Base-by-base conservation (phyloP, 208 protist species). In the Leptomonas pyrrhocoris region DNA sequence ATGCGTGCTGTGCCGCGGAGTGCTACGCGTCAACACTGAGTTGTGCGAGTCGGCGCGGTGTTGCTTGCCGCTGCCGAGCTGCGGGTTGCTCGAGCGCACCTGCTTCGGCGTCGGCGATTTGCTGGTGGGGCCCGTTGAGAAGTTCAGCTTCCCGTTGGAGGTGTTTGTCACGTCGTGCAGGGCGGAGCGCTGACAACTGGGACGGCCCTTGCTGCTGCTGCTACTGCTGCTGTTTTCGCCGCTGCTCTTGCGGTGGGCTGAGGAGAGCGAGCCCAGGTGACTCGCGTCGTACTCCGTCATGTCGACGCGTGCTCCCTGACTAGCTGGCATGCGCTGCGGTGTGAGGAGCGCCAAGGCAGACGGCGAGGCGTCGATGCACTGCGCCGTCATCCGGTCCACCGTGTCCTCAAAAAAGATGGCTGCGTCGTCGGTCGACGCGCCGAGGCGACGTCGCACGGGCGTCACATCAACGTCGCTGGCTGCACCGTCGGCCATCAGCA, bases 341-440 rank as follows among this genome's bases (percentile, higher is more conserved):
- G 84, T 85, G 4, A 95, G 81, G 46, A 95, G 86, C 5, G 90
- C 85, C 31, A 89, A 25, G 0, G 82, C 90, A 5, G 88, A 94
- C 6, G 88, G 86, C 5, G 88, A 90, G 31, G 67, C 68, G 50
- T 84, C 81, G 54, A 95, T 86, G 80, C 87, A 88, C 58, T 84
- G 87, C 43, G 80, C 90, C 30, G 81, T 92, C 3, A 65, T 49
- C 6, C 77, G 75, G 58, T 95, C 90, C 45, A 95, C 79, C 23
- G 88, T 91, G 74, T 95, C 90, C 38, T 93, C 87, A 6, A 94
- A 55, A 65, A 93, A 95, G 55, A 95, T 90, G 51, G 86, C 90
- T 3, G 83, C 80, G 60, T 95, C 90, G 66, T 95, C 90, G 27
- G 80, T 93, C 19, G 84, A 86, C 15, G 79, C 74, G 53, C 80